These are phyloP conservation scores for Zygosaccharomyces pseudobailii DNA, from an alignment of 1,139 yeast species.

Conservation along the genomic window DNA sequence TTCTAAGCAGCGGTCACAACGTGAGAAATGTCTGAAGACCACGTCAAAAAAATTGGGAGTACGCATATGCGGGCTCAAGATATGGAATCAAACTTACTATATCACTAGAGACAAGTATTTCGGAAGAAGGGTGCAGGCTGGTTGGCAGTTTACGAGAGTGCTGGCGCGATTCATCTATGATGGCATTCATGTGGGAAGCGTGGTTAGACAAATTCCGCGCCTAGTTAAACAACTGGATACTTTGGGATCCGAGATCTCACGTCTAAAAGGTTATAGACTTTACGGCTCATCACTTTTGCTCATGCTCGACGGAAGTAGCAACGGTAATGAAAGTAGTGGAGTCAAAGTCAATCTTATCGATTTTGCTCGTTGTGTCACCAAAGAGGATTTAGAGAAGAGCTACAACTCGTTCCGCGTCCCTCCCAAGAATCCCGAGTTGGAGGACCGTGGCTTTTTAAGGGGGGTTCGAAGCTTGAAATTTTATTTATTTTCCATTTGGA, in stretches of 20 bases:
- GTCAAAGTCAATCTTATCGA: constrained; percentile 75
- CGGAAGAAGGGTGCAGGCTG: constrained; percentile 75
- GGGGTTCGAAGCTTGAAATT: constrained; percentile 66
- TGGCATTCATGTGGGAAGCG: constrained; percentile 55
- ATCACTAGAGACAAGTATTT: constrained; percentile 83
- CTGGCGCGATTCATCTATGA: constrained; percentile 75
- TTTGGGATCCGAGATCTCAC: constrained; percentile 49
- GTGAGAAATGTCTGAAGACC: constrained; percentile 73
- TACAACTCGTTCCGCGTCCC: constrained; percentile 46
- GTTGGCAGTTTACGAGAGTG: constrained; percentile 70
- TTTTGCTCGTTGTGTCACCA: constrained; percentile 91
- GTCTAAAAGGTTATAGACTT: constrained; percentile 74
- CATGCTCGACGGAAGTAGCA: constrained; percentile 70
- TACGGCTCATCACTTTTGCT: constrained; percentile 87
- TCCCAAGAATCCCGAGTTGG: constrained; percentile 56
- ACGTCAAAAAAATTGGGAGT: constrained; percentile 84
- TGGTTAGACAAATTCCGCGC: constrained; percentile 63
- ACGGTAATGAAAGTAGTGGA: constrained; percentile 19
- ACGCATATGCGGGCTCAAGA: constrained; percentile 92
- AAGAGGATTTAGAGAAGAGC: constrained; percentile 45
- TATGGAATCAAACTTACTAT: constrained; percentile 58
- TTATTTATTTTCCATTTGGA: constrained; percentile 56
- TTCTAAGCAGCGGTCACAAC: constrained; percentile 73
- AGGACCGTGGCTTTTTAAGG: constrained; percentile 80
- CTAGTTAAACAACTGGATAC: constrained; percentile 57